phyloP scores from a whole-genome alignment of 495 filamentous ascomycete species.

The Sabuloglossum arenarium region DNA sequence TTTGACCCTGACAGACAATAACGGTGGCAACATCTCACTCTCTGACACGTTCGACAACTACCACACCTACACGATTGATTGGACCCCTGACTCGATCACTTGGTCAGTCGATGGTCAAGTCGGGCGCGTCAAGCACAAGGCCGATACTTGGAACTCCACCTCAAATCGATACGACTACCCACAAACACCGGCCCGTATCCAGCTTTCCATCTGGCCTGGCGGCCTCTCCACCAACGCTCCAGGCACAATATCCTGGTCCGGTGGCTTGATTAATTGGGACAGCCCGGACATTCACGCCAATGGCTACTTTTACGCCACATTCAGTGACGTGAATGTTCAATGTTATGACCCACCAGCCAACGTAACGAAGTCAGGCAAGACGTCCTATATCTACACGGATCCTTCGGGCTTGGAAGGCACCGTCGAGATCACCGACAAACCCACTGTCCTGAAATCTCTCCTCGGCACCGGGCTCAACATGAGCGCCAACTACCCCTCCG shows the following conservation, averaged over 20 bases:
- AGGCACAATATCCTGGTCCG: conserved; percentile 84
- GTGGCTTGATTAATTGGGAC: conserved; percentile 78
- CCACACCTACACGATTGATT: conserved; percentile 86
- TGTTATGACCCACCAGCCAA: conserved; percentile 62
- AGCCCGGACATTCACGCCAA: conserved; percentile 54
- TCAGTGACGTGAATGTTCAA: conserved; percentile 54
- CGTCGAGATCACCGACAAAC: conserved; percentile 49
- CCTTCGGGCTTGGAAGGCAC: conserved; percentile 47
- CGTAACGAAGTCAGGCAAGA: conserved; percentile 34
- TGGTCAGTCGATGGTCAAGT: conserved; percentile 71
- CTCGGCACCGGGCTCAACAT: conserved; percentile 58
- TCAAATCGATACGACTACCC: conserved; percentile 70
- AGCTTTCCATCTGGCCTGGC: conserved; percentile 92
- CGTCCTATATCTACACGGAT: conserved; percentile 58
- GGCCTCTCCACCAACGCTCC: conserved; percentile 55
- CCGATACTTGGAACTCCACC: conserved; percentile 68
- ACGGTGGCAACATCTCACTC: conserved; percentile 47
- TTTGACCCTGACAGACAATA: conserved; percentile 31
- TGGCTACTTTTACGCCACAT: conserved; percentile 76
- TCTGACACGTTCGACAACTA: conserved; percentile 55
- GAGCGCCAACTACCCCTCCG: conserved; percentile 22
- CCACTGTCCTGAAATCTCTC: conserved; percentile 61
- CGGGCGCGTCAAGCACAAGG: conserved; percentile 49
- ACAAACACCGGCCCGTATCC: conserved; percentile 80
- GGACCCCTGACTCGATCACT: conserved; percentile 63